Evolutionary conservation across 106 monocot genomes (phyloP).

Genomic region (Apostasia shenzhenica): DNA sequence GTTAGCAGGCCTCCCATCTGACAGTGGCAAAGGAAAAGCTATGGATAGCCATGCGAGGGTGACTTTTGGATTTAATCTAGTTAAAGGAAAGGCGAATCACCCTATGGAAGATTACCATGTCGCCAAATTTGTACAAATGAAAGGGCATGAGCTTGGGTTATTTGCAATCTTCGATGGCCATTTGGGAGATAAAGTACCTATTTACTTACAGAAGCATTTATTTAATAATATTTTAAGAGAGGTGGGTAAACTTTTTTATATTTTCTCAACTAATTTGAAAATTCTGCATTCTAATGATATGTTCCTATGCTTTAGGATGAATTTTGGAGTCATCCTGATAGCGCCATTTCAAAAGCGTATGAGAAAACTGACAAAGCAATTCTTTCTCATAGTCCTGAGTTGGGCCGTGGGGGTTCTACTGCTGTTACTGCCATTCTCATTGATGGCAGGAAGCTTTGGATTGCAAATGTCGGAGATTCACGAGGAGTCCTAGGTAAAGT

Average conservation of each 20-base stretch:
- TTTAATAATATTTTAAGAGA: slow-evolving; percentile 77
- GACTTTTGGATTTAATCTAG: slow-evolving; percentile 60
- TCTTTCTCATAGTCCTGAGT: slow-evolving; percentile 55
- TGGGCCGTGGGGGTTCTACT: slow-evolving; percentile 83
- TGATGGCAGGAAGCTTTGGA: slow-evolving; percentile 52
- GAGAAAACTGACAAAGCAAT: slow-evolving; percentile 82
- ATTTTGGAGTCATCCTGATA: slow-evolving; percentile 63
- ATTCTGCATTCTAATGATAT: background rate
- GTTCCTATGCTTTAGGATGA: slow-evolving; percentile 34
- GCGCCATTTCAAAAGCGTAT: slow-evolving; percentile 73
- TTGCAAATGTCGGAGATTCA: slow-evolving; percentile 87
- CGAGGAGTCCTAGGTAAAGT: slow-evolving; percentile 62
- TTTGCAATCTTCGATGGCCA: slow-evolving; percentile 92
- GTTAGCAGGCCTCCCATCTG: slow-evolving; percentile 28
- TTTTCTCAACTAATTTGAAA: background rate
- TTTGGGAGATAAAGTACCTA: slow-evolving; percentile 65
- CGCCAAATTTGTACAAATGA: slow-evolving; percentile 41
- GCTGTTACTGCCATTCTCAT: slow-evolving; percentile 85
- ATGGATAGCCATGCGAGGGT: slow-evolving; percentile 31
- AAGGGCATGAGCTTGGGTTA: slow-evolving; percentile 59
- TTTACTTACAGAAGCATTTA: slow-evolving; percentile 71
- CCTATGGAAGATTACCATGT: slow-evolving; percentile 91
- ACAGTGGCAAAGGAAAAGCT: slow-evolving; percentile 65
- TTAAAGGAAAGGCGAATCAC: slow-evolving; percentile 78
- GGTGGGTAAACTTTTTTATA: slow-evolving; percentile 16